Evolutionary conservation across 768 basidiomycete genomes (phyloP), one percentile per base, ranked within the genome.

Genomic region (Podaxis sp.): DNA sequence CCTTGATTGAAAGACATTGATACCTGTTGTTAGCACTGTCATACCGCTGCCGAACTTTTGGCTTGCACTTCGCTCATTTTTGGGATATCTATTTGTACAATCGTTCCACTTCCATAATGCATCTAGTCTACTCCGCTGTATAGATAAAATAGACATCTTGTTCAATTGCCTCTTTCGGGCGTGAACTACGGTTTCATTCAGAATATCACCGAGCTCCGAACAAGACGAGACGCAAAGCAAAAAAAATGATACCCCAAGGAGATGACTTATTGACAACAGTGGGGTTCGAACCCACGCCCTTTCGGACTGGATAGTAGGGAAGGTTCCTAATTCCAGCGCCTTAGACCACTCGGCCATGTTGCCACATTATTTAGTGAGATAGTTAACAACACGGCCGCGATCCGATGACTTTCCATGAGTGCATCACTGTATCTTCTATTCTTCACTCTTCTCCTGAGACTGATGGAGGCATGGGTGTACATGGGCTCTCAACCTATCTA

Each of bases 271-370:
- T 76, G 77, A 78, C 77, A 76, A 78, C 77, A 75, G 75, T 71
- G 77, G 73, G 77, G 76, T 76, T 78, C 77, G 77, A 78, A 78
- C 77, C 73, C 77, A 71, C 76, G 77, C 77, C 74, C 72, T 74
- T 75, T 69, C 72, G 72, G 74, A 76, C 76, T 76, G 76, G 75
- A 75, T 76, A 62, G 57, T 56, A 70, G 63, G 66, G 28, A 65
- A 54, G 38, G 30, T 55, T 65, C 78, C 79, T 80, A 80, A 80
- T 81, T 81, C 81, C 80, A 82, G 80, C 81, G 80, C 80, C 81
- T 82, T 82, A 80, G 81, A 82, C 81, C 81, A 81, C 81, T 82
- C 81, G 81, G 81, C 81, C 81, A 82, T 78, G 79, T 80, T 80
- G 80, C 79, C 79, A 62, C 20, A 33, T 24, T 17, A 10, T 1